Evolutionary conservation across 495 filamentous ascomycete genomes (phyloP).

Genomic region (Lasiosphaeria hispida): DNA sequence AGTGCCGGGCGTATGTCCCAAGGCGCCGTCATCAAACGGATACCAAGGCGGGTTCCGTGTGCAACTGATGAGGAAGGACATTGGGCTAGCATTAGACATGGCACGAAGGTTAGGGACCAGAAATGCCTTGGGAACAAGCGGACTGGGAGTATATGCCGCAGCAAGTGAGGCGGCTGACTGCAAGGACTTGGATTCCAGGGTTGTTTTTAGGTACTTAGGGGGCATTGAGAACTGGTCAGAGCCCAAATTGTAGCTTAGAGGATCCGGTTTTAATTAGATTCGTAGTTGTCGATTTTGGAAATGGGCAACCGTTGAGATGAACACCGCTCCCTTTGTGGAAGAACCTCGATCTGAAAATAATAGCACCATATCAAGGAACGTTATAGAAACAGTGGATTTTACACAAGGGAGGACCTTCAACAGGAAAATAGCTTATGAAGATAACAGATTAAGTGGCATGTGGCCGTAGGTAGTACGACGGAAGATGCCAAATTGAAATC

Average conservation of each 20-base stretch:
- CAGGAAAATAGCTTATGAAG: too few species aligned
- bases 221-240: slow-evolving; percentile 46
- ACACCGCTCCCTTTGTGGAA: too few species aligned
- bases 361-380: too few species aligned
- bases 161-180: slow-evolving; percentile 46
- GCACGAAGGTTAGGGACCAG: slow-evolving; percentile 44
- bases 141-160: slow-evolving; percentile 46
- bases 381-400: too few species aligned
- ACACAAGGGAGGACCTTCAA: too few species aligned
- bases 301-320: too few species aligned
- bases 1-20: slow-evolving; percentile 48
- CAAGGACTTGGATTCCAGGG: slow-evolving; percentile 49
- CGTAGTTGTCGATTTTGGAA: too few species aligned
- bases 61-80: slow-evolving; percentile 55
- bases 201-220: slow-evolving; percentile 53
- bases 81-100: slow-evolving; percentile 48
- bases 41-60: slow-evolving; percentile 54
- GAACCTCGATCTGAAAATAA: too few species aligned
- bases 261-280: too few species aligned
- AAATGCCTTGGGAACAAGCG: slow-evolving; percentile 40
- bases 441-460: too few species aligned
- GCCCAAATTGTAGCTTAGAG: background rate
- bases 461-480: too few species aligned
- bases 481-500: too few species aligned
- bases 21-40: slow-evolving; percentile 46